Conservation (phyloP, 768 basidiomycete genomes). For the Exsudoporus frostii region DNA sequence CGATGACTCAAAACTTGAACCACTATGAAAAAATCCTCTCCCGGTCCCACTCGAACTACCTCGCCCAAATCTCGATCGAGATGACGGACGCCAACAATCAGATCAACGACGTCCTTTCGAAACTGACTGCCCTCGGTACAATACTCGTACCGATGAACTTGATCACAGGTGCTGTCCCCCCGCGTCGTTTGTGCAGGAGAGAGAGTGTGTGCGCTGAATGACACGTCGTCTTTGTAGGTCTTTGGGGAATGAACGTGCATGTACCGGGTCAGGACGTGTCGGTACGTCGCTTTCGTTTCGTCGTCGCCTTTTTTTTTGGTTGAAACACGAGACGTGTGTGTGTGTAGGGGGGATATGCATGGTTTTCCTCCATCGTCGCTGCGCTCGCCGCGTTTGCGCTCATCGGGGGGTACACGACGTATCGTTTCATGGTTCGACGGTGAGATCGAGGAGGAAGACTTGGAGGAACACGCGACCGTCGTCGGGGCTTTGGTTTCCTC, state of each 20-base stretch:
- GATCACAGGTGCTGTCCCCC: conserved; percentile 66
- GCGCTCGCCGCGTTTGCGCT: conserved; percentile 77
- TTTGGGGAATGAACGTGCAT: conserved; percentile 99
- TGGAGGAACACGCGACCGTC: too few relatives aligned
- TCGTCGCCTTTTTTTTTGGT: background rate
- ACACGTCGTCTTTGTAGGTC: conserved; percentile 35
- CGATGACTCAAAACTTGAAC: conserved; percentile 99
- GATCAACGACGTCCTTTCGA: conserved; percentile 97
- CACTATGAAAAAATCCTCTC: conserved; percentile 99
- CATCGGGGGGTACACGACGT: conserved; percentile 76
- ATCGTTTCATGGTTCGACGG: conserved; percentile 65
- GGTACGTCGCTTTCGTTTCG: conserved; percentile 26
- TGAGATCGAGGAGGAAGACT: too few relatives aligned
- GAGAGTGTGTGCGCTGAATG: too few relatives aligned
- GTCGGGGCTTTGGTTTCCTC: too few relatives aligned
- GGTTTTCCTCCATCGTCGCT: conserved; percentile 88
- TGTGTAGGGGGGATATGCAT: conserved; percentile 50
- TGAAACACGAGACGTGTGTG: background rate
- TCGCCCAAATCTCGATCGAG: conserved; percentile 99
- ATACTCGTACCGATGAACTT: conserved; percentile 97
- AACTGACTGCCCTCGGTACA: conserved; percentile 96
- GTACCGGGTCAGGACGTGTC: conserved; percentile 79
- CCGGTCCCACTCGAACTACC: conserved; percentile 97
- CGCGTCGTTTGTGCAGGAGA: too few relatives aligned
- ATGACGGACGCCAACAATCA: conserved; percentile 99